Conservation (phyloP, 768 basidiomycete genomes). For the Coprinopsis sp. region DNA sequence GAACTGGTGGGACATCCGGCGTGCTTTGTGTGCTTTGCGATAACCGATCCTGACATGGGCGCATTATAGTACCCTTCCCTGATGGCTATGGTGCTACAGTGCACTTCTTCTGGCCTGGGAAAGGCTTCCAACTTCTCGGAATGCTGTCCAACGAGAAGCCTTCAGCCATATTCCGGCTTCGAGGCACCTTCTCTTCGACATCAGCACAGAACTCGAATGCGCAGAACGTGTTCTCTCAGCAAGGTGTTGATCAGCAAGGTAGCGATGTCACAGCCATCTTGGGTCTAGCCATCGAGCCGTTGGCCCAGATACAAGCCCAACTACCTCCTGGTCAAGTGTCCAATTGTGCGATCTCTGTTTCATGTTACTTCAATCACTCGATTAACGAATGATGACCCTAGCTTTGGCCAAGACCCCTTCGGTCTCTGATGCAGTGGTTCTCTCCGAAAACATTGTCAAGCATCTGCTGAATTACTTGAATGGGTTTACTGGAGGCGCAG, state of each 20-base stretch:
- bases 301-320: slow-evolving; percentile 56
- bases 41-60: slow-evolving; percentile 5
- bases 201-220: slow-evolving; percentile 28
- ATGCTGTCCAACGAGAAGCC: slow-evolving; percentile 91
- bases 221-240: slow-evolving; percentile 36
- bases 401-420: slow-evolving; percentile 41
- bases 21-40: not conserved
- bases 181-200: slow-evolving; percentile 51
- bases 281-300: slow-evolving; percentile 77
- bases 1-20: slow-evolving; percentile 49
- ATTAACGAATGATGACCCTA: not conserved
- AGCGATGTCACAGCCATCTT: slow-evolving; percentile 71
- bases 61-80: slow-evolving; percentile 69
- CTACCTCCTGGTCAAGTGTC: slow-evolving; percentile 24
- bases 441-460: slow-evolving; percentile 68
- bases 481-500: slow-evolving; percentile 49
- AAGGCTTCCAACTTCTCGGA: slow-evolving; percentile 81
- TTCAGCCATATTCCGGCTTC: slow-evolving; percentile 81
- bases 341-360: not conserved
- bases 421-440: slow-evolving; percentile 15
- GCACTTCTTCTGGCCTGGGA: slow-evolving; percentile 83
- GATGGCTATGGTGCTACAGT: slow-evolving; percentile 81
- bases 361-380: not conserved
- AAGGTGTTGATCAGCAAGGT: slow-evolving; percentile 24
- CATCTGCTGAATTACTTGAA: slow-evolving; percentile 74